A percentile compares a stretch with the other conserved stretches of the same genome.
These are phyloP conservation scores for Hyphopichia wangnamkhiaoensis DNA, from an alignment of 1,139 yeast genomes.

Conservation along the genomic window DNA sequence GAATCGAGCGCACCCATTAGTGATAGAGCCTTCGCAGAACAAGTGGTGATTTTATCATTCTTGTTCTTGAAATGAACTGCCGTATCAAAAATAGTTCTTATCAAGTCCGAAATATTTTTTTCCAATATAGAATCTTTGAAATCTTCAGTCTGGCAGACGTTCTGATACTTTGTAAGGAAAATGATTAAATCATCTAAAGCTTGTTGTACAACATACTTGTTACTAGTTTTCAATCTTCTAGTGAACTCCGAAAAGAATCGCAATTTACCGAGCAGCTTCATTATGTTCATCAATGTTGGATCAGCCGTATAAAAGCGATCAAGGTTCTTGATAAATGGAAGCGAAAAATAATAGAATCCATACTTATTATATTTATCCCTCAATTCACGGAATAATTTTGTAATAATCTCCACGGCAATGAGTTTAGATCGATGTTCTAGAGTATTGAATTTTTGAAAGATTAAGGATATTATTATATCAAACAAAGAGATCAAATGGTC, in stretches of 20 bases:
- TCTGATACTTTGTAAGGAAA: conserved; percentile 50
- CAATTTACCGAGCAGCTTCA: conserved; percentile 29
- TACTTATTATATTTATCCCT: conserved; percentile 39
- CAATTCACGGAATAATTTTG: conserved; percentile 37
- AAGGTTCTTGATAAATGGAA: conserved; percentile 49
- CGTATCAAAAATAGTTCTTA: conserved; percentile 59
- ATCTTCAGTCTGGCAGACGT: conserved; percentile 44
- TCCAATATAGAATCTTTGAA: conserved; percentile 32
- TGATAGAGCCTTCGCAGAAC: conserved; percentile 72
- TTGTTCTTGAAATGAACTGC: conserved; percentile 56
- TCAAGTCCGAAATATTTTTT: conserved; percentile 41
- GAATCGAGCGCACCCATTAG: conserved; percentile 79
- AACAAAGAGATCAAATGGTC: conserved; percentile 51
- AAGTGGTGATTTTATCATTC: conserved; percentile 50
- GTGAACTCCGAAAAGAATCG: conserved; percentile 49
- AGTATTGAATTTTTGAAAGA: conserved; percentile 61
- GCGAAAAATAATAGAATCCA: conserved; percentile 49
- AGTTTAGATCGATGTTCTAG: conserved; percentile 50
- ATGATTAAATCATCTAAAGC: conserved; percentile 67
- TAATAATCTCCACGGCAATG: conserved; percentile 48
- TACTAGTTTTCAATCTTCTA: conserved; percentile 62
- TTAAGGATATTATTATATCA: conserved; percentile 46
- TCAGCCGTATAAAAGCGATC: conserved; percentile 24
- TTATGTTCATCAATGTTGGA: conserved; percentile 25
- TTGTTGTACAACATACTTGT: conserved; percentile 75